A percentile compares a stretch with the other conserved stretches of the same genome.
Conservation (phyloP, 495 filamentous ascomycete genomes). For the Cercophora newfieldiana region DNA sequence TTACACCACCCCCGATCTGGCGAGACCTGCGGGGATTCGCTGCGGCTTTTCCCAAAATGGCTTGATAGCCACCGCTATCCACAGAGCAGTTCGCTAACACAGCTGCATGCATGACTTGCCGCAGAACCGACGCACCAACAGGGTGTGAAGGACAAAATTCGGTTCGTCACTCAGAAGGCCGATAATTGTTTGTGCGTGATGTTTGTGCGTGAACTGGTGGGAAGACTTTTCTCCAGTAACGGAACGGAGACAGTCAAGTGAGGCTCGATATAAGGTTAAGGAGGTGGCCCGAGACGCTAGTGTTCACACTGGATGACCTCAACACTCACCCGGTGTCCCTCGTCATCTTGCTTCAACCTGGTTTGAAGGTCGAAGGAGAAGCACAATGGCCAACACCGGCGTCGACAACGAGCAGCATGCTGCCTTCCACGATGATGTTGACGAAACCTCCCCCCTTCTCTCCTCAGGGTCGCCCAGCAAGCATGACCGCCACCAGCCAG, state of each 20-base stretch:
- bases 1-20: neutral
- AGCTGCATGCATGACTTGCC: neutral
- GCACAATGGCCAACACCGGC: conserved; percentile 9
- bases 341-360: neutral
- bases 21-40: neutral
- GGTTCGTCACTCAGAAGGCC: neutral
- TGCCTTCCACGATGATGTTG: conserved; percentile 4
- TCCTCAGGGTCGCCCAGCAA: neutral
- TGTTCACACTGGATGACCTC: neutral
- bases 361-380: neutral
- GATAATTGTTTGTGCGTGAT: too few species aligned
- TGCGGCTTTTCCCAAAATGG: conserved; percentile 15
- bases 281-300: neutral
- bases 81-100: neutral
- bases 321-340: neutral
- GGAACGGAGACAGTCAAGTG: neutral
- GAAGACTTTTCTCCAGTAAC: neutral
- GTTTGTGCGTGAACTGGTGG: too few species aligned
- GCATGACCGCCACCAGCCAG: neutral
- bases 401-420: neutral
- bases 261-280: conserved; percentile 6
- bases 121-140: neutral
- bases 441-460: conserved; percentile 20
- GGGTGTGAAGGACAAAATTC: neutral
- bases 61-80: conserved; percentile 15